Conservation (phyloP, 331 rosid species). For the Spiraea crenata region DNA sequence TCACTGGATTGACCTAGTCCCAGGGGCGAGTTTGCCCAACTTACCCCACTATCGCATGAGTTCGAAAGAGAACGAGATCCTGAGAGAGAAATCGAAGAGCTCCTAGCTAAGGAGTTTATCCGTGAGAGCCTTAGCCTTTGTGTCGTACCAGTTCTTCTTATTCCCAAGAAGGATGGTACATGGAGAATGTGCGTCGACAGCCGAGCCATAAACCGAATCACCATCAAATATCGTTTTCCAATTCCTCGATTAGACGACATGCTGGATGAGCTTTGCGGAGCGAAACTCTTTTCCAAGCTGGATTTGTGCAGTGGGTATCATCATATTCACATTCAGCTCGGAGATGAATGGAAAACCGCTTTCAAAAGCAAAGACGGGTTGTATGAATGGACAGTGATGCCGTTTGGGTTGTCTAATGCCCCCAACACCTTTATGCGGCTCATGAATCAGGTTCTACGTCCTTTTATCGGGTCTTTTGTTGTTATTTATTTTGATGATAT, state of each 20-base stretch:
- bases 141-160: not conserved
- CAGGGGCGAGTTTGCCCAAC: not conserved
- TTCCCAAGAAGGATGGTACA: not conserved
- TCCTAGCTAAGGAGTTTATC: not conserved
- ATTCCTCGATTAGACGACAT: not conserved
- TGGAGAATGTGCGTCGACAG: not conserved
- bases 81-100: not conserved
- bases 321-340: not conserved
- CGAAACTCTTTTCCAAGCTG: not conserved
- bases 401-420: not conserved
- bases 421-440: no score
- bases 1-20: not conserved
- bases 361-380: not conserved
- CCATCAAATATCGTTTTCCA: not conserved
- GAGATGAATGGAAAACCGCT: slow-evolving; percentile 5
- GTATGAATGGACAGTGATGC: not conserved
- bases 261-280: not conserved
- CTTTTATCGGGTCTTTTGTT: no score
- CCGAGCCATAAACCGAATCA: not conserved
- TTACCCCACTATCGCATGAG: not conserved
- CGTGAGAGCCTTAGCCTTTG: not conserved
- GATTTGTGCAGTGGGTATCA: not conserved
- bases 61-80: not conserved
- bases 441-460: no score
- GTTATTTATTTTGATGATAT: no score